phyloP scores from a whole-genome alignment of 148 eudicot species.

The Vaccinium myrtillus region DNA sequence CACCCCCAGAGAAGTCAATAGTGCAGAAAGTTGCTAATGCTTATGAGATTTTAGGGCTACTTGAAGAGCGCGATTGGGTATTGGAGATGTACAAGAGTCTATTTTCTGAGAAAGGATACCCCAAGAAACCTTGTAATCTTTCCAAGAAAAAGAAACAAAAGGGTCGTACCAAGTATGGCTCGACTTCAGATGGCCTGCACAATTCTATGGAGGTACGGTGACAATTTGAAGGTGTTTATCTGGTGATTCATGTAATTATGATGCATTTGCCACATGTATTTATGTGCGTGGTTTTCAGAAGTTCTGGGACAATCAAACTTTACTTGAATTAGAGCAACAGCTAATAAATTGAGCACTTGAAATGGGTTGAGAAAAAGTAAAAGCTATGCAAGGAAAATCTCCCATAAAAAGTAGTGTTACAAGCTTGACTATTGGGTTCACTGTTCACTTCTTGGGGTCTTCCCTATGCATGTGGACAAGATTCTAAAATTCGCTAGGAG shows the following conservation, averaged over 20 bases:
- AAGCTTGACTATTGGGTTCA: too few species aligned
- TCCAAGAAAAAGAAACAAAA: conserved; percentile 29
- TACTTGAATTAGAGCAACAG: not conserved
- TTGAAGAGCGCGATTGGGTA: conserved; percentile 63
- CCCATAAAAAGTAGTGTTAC: too few species aligned
- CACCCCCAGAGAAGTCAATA: conserved; percentile 67
- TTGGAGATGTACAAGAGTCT: conserved; percentile 66
- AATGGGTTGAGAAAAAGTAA: too few species aligned
- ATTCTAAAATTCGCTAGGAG: too few species aligned
- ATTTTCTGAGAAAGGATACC: conserved; percentile 29
- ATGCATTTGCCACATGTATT: not conserved
- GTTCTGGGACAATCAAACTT: not conserved
- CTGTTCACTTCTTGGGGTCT: too few species aligned
- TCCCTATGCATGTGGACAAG: too few species aligned
- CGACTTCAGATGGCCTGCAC: not conserved
- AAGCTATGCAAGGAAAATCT: too few species aligned
- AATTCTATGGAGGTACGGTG: not conserved
- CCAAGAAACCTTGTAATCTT: conserved; percentile 31
- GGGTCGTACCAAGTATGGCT: not conserved
- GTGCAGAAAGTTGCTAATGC: conserved; percentile 81
- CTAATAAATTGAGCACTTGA: too few species aligned
- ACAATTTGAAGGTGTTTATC: conserved; percentile 11
- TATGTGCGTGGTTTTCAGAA: not conserved
- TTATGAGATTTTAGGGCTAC: conserved; percentile 66
- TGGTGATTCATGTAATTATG: not conserved